Evolutionary conservation across 2,329 filamentous ascomycete genomes (phyloP).

Genomic region (Sordariomycetes sp.): DNA sequence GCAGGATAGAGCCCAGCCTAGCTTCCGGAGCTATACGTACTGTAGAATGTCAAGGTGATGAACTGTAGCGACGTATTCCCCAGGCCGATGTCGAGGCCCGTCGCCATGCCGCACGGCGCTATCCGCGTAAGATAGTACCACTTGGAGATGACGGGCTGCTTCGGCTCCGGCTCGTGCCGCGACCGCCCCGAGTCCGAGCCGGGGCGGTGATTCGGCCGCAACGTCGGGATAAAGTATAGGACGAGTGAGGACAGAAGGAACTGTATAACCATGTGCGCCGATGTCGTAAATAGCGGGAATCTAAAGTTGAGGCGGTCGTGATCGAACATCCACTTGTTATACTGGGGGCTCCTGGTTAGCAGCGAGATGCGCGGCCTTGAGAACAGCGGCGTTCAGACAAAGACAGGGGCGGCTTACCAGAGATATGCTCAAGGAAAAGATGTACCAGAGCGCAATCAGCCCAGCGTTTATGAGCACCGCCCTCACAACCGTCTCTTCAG

Average conservation of each 20-base stretch:
- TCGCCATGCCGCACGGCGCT: conserved; percentile 82
- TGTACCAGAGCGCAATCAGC: conserved; percentile 78
- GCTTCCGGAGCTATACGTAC: conserved; percentile 28
- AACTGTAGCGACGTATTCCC: conserved; percentile 94
- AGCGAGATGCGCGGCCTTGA: neutral
- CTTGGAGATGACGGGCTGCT: conserved; percentile 59
- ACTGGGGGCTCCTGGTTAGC: conserved; percentile 32
- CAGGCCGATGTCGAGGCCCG: conserved; percentile 87
- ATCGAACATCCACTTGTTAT: conserved; percentile 99
- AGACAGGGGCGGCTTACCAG: conserved; percentile 44
- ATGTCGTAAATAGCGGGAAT: conserved; percentile 90
- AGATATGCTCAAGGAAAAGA: conserved; percentile 88
- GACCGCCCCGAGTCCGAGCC: conserved; percentile 35
- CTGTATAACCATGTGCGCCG: conserved; percentile 91
- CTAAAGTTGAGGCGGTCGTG: conserved; percentile 74
- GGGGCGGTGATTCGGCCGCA: conserved; percentile 50
- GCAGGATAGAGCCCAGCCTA: neutral
- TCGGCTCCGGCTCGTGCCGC: conserved; percentile 38
- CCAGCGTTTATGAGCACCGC: conserved; percentile 59
- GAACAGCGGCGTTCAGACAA: neutral
- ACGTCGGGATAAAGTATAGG: conserved; percentile 67
- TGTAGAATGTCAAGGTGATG: conserved; percentile 94
- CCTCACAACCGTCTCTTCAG: conserved; percentile 59
- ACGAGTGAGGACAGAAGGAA: conserved; percentile 68
- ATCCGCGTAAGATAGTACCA: conserved; percentile 88